Conservation (phyloP, 768 basidiomycete species). For the Rhodotorula sphaerocarpa region DNA sequence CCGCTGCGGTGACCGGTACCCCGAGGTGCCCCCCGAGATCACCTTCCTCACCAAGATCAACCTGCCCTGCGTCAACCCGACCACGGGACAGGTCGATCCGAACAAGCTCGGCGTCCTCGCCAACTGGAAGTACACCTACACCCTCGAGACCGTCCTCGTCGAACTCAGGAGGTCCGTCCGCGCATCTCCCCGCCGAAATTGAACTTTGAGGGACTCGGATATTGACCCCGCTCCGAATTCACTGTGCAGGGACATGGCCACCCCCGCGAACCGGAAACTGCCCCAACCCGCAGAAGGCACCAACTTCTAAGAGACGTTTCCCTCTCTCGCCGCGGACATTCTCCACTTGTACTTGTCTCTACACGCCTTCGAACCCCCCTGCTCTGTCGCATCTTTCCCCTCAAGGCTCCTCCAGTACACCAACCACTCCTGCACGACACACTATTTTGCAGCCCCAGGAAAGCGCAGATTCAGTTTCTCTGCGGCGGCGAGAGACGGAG, state of each 20-base stretch:
- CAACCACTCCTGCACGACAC: background rate
- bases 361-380: no score
- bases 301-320: conserved; percentile 23
- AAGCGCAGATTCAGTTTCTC: no score
- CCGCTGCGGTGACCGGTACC: conserved; percentile 65
- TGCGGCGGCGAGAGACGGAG: no score
- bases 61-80: conserved; percentile 75
- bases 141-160: conserved; percentile 82
- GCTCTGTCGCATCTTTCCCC: background rate
- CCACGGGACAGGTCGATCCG: conserved; percentile 69
- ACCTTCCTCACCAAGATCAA: conserved; percentile 85
- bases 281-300: conserved; percentile 86
- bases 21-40: conserved; percentile 67
- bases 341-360: no score
- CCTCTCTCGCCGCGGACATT: background rate
- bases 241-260: conserved; percentile 79
- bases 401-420: background rate
- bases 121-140: conserved; percentile 65
- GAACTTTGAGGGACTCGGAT: background rate
- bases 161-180: conserved; percentile 74
- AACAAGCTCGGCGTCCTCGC: conserved; percentile 62
- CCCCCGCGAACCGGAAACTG: conserved; percentile 80
- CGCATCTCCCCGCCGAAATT: background rate
- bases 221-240: background rate
- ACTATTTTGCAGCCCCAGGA: no score